These are phyloP conservation scores for Metschnikowia shivogae DNA, from an alignment of 805 yeast genomes.

Conservation along the genomic window DNA sequence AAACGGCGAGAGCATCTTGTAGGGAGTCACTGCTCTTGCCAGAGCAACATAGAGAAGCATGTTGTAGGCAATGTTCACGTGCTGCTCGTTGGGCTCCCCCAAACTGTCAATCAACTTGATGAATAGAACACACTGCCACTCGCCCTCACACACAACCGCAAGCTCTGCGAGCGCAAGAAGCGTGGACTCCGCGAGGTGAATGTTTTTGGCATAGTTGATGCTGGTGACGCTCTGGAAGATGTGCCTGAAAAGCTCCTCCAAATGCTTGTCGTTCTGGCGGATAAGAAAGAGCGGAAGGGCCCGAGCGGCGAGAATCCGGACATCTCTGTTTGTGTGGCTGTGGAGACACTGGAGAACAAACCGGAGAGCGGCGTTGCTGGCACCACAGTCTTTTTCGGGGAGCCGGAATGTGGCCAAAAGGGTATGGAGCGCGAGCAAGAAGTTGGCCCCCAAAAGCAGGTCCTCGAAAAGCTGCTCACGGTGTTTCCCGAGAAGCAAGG, in stretches of 20 bases:
- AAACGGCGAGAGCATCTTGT: slow-evolving; percentile 76
- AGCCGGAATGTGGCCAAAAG: slow-evolving; percentile 53
- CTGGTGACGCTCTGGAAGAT: slow-evolving; percentile 42
- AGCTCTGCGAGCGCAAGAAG: slow-evolving; percentile 61
- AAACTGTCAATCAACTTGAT: slow-evolving; percentile 62
- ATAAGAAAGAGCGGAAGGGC: slow-evolving; percentile 52
- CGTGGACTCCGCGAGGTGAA: slow-evolving; percentile 54
- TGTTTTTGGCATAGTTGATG: slow-evolving; percentile 25
- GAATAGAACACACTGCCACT: slow-evolving; percentile 60
- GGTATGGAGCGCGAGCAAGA: slow-evolving; percentile 45
- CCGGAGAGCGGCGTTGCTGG: slow-evolving; percentile 29
- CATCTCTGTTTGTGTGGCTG: slow-evolving; percentile 46
- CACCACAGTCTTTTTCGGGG: slow-evolving; percentile 27
- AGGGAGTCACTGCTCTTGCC: slow-evolving; percentile 58
- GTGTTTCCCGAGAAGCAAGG: slow-evolving; percentile 14
- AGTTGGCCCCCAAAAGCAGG: slow-evolving; percentile 35
- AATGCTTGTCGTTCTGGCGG: slow-evolving; percentile 30
- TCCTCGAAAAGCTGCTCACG: slow-evolving; percentile 12
- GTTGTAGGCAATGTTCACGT: slow-evolving; percentile 64
- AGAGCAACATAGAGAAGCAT: slow-evolving; percentile 56
- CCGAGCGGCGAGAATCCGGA: slow-evolving; percentile 50
- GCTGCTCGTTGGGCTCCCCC: slow-evolving; percentile 61
- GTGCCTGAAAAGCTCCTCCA: slow-evolving; percentile 40
- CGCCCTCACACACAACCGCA: slow-evolving; percentile 60
- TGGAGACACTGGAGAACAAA: slow-evolving; percentile 39